Evolutionary conservation across 129 eudicot species (phyloP).

Genomic region (Artemisia annua): DNA sequence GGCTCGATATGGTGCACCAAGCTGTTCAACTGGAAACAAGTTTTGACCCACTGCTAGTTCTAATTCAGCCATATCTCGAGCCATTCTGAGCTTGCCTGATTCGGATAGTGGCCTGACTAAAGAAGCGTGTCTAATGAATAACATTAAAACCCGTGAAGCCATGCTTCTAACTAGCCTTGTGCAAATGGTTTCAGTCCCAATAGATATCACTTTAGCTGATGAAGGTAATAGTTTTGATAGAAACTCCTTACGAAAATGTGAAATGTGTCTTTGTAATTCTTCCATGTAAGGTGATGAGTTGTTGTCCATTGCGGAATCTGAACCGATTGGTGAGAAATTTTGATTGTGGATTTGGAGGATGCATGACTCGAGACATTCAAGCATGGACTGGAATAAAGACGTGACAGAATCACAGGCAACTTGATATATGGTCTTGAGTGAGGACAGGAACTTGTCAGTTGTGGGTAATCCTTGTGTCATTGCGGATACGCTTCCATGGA

Average conservation of each 20-base stretch:
- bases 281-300: conserved; percentile 94
- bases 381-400: conserved; percentile 85
- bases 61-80: conserved; percentile 93
- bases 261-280: conserved; percentile 71
- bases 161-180: conserved; percentile 74
- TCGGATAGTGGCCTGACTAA: conserved; percentile 87
- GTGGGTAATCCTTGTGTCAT: conserved; percentile 61
- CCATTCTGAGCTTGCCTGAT: conserved; percentile 92
- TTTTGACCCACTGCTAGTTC: conserved; percentile 91
- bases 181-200: conserved; percentile 69
- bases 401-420: conserved; percentile 88
- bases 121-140: conserved; percentile 81
- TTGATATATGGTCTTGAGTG: conserved; percentile 70
- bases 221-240: conserved; percentile 73
- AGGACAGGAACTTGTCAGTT: conserved; percentile 75
- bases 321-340: conserved; percentile 55
- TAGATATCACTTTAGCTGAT: conserved; percentile 44
- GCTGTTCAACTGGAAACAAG: conserved; percentile 88
- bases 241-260: conserved; percentile 74
- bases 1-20: conserved; percentile 94
- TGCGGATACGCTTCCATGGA: conserved; percentile 64
- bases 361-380: conserved; percentile 81
- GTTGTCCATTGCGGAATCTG: conserved; percentile 81
- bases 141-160: conserved; percentile 86
- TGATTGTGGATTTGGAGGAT: conserved; percentile 84